Percentiles rank a stretch among this genome's conserved stretches.
Conservation (phyloP, 2,329 filamentous ascomycete species). For the Aspergillus arachidicola region DNA sequence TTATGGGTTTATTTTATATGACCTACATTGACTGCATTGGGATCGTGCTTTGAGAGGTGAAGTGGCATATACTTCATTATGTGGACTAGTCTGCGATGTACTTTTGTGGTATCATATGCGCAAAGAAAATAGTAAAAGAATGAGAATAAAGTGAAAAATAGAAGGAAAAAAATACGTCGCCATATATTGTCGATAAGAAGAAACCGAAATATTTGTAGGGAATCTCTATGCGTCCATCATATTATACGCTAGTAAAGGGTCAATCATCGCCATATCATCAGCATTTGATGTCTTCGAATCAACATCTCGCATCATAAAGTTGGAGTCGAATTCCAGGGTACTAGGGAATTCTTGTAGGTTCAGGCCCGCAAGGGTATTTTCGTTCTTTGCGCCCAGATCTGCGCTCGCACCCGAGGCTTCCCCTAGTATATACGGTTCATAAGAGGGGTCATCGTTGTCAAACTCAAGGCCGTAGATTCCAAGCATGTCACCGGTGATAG, state of each 20-base stretch:
- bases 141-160: background rate
- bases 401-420: background rate
- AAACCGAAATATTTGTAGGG: background rate
- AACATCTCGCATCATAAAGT: slow-evolving; percentile 32
- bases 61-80: background rate
- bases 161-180: background rate
- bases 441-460: slow-evolving; percentile 26
- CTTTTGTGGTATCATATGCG: slow-evolving; percentile 1
- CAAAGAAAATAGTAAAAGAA: background rate
- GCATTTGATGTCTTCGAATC: slow-evolving; percentile 33
- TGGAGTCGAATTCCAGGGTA: slow-evolving; percentile 13
- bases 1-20: background rate
- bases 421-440: slow-evolving; percentile 16
- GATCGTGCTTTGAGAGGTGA: background rate
- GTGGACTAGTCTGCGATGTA: background rate
- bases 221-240: slow-evolving; percentile 26
- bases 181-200: background rate
- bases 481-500: slow-evolving; percentile 29
- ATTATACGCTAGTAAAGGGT: slow-evolving; percentile 37
- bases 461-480: slow-evolving; percentile 43
- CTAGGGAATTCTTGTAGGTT: slow-evolving; percentile 2
- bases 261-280: slow-evolving; percentile 37
- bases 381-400: background rate
- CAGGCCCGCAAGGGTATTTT: background rate
- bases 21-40: background rate